Evolutionary conservation across 495 filamentous ascomycete species (phyloP).

Genomic region (Jackrogersella minutella): DNA sequence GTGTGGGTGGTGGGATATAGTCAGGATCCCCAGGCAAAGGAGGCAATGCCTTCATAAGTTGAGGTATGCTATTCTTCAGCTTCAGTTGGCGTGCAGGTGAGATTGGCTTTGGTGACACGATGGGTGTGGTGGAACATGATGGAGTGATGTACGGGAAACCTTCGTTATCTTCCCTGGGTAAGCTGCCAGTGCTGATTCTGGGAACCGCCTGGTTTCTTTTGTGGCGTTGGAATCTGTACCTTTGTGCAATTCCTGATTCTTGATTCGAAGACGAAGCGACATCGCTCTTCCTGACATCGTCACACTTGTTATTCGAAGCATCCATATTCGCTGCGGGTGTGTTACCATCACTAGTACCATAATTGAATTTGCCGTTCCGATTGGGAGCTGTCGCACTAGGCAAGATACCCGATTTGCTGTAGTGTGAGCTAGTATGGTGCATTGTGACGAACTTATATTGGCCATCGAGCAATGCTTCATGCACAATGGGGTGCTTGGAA

Average conservation of each 20-base stretch:
- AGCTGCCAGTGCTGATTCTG: slow-evolving; percentile 40
- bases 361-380: neutral
- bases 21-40: slow-evolving; percentile 47
- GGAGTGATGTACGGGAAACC: slow-evolving; percentile 38
- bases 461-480: neutral
- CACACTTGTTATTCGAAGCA: neutral
- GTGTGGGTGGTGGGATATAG: slow-evolving; percentile 32
- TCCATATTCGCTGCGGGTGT: neutral
- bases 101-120: slow-evolving; percentile 56
- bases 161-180: slow-evolving; percentile 42
- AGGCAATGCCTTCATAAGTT: slow-evolving; percentile 61
- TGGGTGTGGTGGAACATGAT: slow-evolving; percentile 42
- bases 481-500: neutral
- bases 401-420: neutral
- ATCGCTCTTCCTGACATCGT: neutral
- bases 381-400: neutral
- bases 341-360: neutral
- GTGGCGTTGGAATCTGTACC: slow-evolving; percentile 33
- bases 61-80: slow-evolving; percentile 59
- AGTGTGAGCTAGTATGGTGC: slow-evolving; percentile 3
- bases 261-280: neutral
- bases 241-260: neutral
- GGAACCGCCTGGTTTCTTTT: slow-evolving; percentile 40
- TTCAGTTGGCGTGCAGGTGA: slow-evolving; percentile 56
- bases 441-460: slow-evolving; percentile 12